Base-by-base conservation (phyloP, 2,329 filamentous ascomycete genomes). In the Phialophora chinensis region DNA sequence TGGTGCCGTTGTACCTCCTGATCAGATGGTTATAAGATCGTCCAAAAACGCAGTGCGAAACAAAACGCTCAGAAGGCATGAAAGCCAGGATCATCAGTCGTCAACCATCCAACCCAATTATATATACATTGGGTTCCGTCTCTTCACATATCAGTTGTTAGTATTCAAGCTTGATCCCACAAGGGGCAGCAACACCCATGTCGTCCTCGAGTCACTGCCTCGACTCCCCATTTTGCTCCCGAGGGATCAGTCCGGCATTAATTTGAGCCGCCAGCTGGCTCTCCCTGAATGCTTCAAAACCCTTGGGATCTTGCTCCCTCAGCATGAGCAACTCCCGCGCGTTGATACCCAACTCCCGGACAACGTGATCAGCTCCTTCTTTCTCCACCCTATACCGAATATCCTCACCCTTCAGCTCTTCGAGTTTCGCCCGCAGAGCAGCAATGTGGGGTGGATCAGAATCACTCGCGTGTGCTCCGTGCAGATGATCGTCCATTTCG, bases 211-310 rank as follows among this genome's bases (percentile, higher is more conserved):
- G 10, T 33, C 53, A 55, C 8, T 31, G 29, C 53, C 17, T n/a
- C 53, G 10, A 12, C 29, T 33, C 53, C 53, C 4, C 29, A n/a
- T 55, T 20, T 11, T 17, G 14, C 8, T 55, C 29, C 17, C 17
- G 12, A 54, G 55, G 35, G 23, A 68, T 60, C 25, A 66, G 17
- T 4, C 68, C 68, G 10, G 62, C 62, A 62, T 70, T 70, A 60
- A 70, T 65, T 66, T 81, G 79, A 14, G 81, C 80, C 3, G 80
- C 81, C 58, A 83, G 78, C 63, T 83, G 81, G 17, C 77, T 80
- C 66, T 81, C 76, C 60, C 78, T 79, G 67, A 82, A 81, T 44
- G 70, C 74, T 67, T 80, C 77, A 67, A 82, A 82, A 20, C 75
- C 75, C 69, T 82, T 80, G 0, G 77, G 75, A 60, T 83, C 81